phyloP scores from a whole-genome alignment of 306 rosid species.

The Dryas drummondii region DNA sequence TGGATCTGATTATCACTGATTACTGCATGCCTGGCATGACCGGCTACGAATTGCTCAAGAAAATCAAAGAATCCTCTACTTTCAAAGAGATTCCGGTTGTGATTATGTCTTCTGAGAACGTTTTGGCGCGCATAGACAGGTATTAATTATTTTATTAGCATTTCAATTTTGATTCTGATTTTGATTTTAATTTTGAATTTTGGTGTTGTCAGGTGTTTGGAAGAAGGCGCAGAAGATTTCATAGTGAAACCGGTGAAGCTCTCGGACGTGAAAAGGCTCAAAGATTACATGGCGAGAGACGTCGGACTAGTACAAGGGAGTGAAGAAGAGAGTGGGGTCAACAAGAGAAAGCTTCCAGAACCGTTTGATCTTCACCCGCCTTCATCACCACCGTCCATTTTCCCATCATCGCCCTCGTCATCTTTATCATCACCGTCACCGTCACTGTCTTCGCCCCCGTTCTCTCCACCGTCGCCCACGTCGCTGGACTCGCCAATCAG shows the following conservation, averaged over 20 bases:
- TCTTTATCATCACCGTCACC: conserved; percentile 31
- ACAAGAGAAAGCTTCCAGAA: conserved; percentile 66
- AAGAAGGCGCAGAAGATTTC: conserved; percentile 97
- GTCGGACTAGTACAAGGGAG: conserved; percentile 22
- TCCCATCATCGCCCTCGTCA: conserved; percentile 35
- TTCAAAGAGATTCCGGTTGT: conserved; percentile 82
- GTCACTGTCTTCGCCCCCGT: conserved; percentile 27
- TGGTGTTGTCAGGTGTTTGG: conserved; percentile 58
- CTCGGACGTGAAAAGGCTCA: conserved; percentile 78
- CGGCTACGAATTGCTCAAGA: conserved; percentile 88
- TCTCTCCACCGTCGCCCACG: conserved; percentile 45
- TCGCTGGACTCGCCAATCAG: conserved; percentile 64
- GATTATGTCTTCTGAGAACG: conserved; percentile 95
- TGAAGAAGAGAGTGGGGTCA: conserved; percentile 36
- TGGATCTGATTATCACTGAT: conserved; percentile 94
- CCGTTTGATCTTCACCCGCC: conserved; percentile 35
- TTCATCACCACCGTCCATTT: conserved; percentile 57
- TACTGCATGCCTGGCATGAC: conserved; percentile 99
- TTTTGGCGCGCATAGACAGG: conserved; percentile 91
- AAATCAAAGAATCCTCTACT: conserved; percentile 83
- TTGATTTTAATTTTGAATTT: not conserved
- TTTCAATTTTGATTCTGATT: not conserved
- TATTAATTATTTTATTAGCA: conserved; percentile 11
- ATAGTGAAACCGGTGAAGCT: conserved; percentile 93
- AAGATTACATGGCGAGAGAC: conserved; percentile 51